Percentiles rank a stretch among this genome's conserved stretches.
These are phyloP conservation scores for Chaetomium sp. DNA, from an alignment of 2,329 filamentous ascomycete species.

Conservation along the genomic window DNA sequence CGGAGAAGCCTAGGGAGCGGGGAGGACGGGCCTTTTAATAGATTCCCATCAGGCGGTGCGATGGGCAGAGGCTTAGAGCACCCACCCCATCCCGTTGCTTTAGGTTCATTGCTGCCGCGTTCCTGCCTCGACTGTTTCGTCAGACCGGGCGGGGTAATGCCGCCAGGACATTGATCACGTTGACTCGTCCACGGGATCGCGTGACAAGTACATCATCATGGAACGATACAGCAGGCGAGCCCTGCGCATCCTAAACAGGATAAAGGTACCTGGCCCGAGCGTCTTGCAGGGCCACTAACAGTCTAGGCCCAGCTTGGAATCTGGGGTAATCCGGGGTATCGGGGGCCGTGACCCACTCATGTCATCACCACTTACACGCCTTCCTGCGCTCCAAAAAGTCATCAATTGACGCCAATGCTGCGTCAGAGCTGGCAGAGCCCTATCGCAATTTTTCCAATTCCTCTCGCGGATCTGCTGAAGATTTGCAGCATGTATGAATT, in stretches of 20 bases:
- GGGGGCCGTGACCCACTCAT: constrained; percentile 17
- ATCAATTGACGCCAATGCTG: constrained; percentile 12
- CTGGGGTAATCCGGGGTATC: constrained; percentile 35
- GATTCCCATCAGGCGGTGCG: not conserved
- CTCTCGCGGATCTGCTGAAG: not conserved
- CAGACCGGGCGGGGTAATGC: constrained; percentile 50
- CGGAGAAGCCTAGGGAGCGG: constrained; percentile 23
- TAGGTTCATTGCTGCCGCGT: constrained; percentile 27
- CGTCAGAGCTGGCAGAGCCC: not conserved
- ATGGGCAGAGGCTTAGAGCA: too few species aligned
- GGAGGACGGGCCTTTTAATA: constrained; percentile 16
- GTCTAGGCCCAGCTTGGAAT: constrained; percentile 18
- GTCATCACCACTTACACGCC: not conserved
- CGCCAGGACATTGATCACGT: constrained; percentile 35
- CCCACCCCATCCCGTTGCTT: not conserved
- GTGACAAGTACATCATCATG: constrained; percentile 38
- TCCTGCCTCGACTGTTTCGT: constrained; percentile 43
- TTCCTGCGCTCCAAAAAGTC: not conserved
- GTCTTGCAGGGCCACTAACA: constrained; percentile 30
- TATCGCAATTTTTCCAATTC: not conserved
- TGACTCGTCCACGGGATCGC: constrained; percentile 33
- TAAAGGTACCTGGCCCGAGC: constrained; percentile 34
- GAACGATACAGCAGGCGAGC: constrained; percentile 30
- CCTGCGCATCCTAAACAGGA: constrained; percentile 23
- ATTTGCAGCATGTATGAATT: not conserved